Percentiles rank a stretch among this genome's conserved stretches.
Evolutionary conservation across 305 asterid genomes (phyloP).

Genomic region (Salvia sclarea): DNA sequence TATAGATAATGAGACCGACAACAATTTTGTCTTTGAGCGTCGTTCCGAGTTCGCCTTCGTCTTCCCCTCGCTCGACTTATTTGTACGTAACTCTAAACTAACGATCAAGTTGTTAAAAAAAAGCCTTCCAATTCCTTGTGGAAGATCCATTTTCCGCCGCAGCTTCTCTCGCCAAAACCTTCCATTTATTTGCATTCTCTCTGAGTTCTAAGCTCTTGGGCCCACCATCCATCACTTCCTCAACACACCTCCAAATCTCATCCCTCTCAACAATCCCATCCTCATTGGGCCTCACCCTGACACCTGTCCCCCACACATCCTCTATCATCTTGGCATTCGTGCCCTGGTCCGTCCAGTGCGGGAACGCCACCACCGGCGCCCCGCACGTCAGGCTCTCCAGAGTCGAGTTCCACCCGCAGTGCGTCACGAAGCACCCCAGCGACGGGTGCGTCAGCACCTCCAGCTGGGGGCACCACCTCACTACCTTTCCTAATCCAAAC

Average conservation of each 20-base stretch:
- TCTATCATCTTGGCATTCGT: conserved; percentile 31
- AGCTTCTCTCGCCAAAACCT: conserved; percentile 20
- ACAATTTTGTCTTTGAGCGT: too few species aligned
- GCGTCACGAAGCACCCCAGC: conserved; percentile 33
- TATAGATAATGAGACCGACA: too few species aligned
- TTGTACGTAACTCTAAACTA: too few species aligned
- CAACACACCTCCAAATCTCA: conserved; percentile 30
- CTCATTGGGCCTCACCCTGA: background rate
- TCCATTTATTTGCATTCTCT: conserved; percentile 15
- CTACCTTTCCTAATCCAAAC: conserved; percentile 40
- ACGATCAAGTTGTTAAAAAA: background rate
- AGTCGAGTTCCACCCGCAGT: conserved; percentile 36
- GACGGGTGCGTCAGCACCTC: conserved; percentile 39
- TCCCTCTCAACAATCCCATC: conserved; percentile 26
- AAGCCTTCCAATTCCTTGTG: background rate
- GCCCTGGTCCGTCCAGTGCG: conserved; percentile 27
- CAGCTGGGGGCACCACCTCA: conserved; percentile 51
- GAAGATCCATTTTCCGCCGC: conserved; percentile 28
- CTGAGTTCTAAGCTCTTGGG: conserved; percentile 1
- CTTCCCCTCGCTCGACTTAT: too few species aligned
- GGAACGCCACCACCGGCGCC: conserved; percentile 24
- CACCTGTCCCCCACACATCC: conserved; percentile 21
- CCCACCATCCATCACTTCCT: conserved; percentile 24
- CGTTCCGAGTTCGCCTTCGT: too few species aligned
- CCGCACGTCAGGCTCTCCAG: conserved; percentile 30